A percentile compares a stretch with the other conserved stretches of the same genome.
Conservation (phyloP, 257 asterid species). For the Petunia axillaris region DNA sequence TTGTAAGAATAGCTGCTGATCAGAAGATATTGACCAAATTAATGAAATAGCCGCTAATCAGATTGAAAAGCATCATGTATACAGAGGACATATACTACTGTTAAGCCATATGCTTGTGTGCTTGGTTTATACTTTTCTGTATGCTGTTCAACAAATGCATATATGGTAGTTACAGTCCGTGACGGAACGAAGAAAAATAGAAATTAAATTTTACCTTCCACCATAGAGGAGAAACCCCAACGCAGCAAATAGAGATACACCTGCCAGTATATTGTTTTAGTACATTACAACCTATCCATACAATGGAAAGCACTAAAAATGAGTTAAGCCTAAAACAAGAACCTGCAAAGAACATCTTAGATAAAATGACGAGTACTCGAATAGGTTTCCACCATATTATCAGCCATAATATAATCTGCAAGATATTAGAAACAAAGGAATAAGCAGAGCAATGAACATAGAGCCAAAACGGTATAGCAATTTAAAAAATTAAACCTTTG, state of each 20-base stretch:
- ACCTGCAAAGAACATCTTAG: slow-evolving; percentile 99
- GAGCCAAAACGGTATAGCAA: neutral
- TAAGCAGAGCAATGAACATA: neutral
- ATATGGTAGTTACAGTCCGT: neutral
- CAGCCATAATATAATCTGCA: slow-evolving; percentile 79
- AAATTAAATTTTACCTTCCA: slow-evolving; percentile 68
- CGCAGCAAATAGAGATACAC: slow-evolving; percentile 89
- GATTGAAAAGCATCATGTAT: neutral
- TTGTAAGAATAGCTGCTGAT: neutral
- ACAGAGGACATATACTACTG: neutral
- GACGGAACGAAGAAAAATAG: neutral
- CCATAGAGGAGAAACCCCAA: slow-evolving; percentile 94
- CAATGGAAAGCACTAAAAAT: slow-evolving; percentile 16
- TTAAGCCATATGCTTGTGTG: neutral
- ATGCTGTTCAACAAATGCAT: neutral
- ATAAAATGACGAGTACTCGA: slow-evolving; percentile 56
- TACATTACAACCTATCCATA: slow-evolving; percentile 22
- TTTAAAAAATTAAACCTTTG: neutral
- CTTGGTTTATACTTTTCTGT: slow-evolving; percentile 13
- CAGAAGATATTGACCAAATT: neutral
- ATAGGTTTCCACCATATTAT: slow-evolving; percentile 90
- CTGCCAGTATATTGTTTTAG: slow-evolving; percentile 52
- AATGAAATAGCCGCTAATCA: neutral
- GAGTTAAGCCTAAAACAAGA: slow-evolving; percentile 22
- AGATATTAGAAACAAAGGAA: slow-evolving; percentile 28